Evolutionary conservation across 1,284 basidiomycete species (phyloP).

Genomic region (Apiotrichum porosum): DNA sequence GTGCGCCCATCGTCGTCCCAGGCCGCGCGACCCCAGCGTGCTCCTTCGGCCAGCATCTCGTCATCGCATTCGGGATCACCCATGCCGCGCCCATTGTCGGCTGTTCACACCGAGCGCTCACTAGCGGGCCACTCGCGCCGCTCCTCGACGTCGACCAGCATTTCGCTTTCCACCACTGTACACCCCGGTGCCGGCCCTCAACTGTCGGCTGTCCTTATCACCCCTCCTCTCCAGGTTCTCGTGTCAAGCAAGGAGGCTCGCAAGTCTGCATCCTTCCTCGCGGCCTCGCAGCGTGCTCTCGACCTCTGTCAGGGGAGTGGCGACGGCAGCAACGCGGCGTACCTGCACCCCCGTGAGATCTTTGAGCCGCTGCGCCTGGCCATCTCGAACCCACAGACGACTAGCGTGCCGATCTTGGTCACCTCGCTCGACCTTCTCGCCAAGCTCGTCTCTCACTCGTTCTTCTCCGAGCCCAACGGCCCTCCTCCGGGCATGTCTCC

Average conservation of each 20-base stretch:
- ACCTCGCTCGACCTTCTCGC: constrained; percentile 92
- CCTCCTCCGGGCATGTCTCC: constrained; percentile 57
- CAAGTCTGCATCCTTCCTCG: constrained; percentile 70
- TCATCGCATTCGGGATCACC: background rate
- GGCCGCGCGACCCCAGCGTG: background rate
- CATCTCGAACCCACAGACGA: constrained; percentile 68
- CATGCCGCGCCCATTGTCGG: constrained; percentile 24
- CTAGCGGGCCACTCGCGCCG: constrained; percentile 31
- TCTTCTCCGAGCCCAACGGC: constrained; percentile 63
- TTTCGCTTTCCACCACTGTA: constrained; percentile 25
- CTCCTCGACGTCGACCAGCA: constrained; percentile 32
- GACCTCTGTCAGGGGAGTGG: constrained; percentile 71
- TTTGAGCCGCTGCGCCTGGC: constrained; percentile 89
- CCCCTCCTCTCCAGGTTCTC: constrained; percentile 81
- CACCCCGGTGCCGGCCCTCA: constrained; percentile 25
- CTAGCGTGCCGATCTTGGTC: constrained; percentile 84
- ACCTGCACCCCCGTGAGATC: constrained; percentile 65
- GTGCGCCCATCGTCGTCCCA: background rate
- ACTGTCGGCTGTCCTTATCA: constrained; percentile 56
- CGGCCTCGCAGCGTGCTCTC: constrained; percentile 74
- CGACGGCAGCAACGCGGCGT: constrained; percentile 54
- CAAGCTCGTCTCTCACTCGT: constrained; percentile 92
- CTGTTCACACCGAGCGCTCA: background rate
- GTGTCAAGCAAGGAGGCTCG: constrained; percentile 84
- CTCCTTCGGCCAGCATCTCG: constrained; percentile 4